Evolutionary conservation across 495 filamentous ascomycete genomes (phyloP), one percentile per base, ranked within the genome.

Genomic region (Pyrenula aspistea): DNA sequence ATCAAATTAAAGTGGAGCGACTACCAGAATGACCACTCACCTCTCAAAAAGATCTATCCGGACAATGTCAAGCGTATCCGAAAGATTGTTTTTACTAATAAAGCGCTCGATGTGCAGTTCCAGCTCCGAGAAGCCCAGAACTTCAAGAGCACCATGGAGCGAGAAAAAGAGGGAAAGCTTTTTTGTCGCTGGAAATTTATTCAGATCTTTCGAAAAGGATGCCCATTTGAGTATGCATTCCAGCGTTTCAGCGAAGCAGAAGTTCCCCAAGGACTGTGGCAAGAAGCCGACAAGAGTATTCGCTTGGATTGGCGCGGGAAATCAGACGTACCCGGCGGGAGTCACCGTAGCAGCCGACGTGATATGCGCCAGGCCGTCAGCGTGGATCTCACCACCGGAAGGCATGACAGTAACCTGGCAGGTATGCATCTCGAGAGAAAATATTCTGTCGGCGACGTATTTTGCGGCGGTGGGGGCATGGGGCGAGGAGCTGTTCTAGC

Each of bases 381-480:
- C 15, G 22, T 36, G 2, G 42, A 22, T 22, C 23, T 51, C 36
- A 25, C 23, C 11, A 49, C 24, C 23, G 22, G 24, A 52, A 49
- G 12, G 2, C 2, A 15, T 8, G 22, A 2, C 53, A 12, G 24
- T 47, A 11, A 25, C 49, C 10, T 53, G 36, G 10, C 10, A 55
- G 21, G 20, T 48, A 0, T 61, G 12, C 53, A 56, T 15, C 1
- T 48, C 24, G 25, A 49, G n/a, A 25, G 68, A 4, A 60, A 64
- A 25, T 90, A 88, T 55, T 83, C 81, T 0, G 83, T 87, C 24
- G 83, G 79, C 0, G 88, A 93, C 62, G 76, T 73, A 1, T 91
- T 91, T 60, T 87, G 85, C 55, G 89, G 90, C 2, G 86, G 78
- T 25, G 90, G 90, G 1, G 89, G 90, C 2, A 77, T 83, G 1